Base-by-base conservation (phyloP, 139 green algal genomes). In the Chlamydomonas applanata region DNA sequence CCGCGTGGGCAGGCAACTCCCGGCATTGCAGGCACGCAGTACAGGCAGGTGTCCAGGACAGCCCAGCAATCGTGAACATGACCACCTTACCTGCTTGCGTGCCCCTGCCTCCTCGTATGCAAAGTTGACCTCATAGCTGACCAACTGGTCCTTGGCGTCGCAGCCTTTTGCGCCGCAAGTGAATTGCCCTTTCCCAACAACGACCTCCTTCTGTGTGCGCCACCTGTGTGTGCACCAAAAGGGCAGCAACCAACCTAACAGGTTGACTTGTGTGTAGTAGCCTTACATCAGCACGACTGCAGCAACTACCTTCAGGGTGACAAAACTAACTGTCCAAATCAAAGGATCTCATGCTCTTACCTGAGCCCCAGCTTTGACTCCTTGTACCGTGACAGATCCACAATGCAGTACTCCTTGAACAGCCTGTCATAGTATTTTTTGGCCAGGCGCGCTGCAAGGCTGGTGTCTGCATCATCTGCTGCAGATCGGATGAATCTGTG, bases 391-490 rank as follows among this genome's bases (percentile, higher is more conserved):
- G 72, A 89, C 16, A 98, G 83, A 83, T 98, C 94, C 17, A 87
- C 93, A 24, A 98, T 91, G 75, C 80, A 88, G 72, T 97, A 98
- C 79, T 97, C 94, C 65, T 90, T 91, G 83, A 94, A 98, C 16
- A 98, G 86, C 56, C 91, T 87, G 54, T 89, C 73, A 64, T 98
- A 97, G 82, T 98, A 98, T 2, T 77, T 71, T 30, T 80, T 82
- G 0, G 93, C 92, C 30, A 98, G 77, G 0, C 85, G 73, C 56
- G 84, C 84, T 33, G 88, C 93, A 20, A 60, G 20, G 67, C 61
- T 71, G 53, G 57, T 71, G 17, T 77, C 78, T 3, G 40, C 64
- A 64, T 94, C 86, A 63, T 97, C 93, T 30, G 20, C 84, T 1
- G 88, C 82, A 0, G 64, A 67, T 1, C 91, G 79, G 35, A 91